phyloP scores from a whole-genome alignment of 306 rosid genomes.

The Abrus pulchellus region DNA sequence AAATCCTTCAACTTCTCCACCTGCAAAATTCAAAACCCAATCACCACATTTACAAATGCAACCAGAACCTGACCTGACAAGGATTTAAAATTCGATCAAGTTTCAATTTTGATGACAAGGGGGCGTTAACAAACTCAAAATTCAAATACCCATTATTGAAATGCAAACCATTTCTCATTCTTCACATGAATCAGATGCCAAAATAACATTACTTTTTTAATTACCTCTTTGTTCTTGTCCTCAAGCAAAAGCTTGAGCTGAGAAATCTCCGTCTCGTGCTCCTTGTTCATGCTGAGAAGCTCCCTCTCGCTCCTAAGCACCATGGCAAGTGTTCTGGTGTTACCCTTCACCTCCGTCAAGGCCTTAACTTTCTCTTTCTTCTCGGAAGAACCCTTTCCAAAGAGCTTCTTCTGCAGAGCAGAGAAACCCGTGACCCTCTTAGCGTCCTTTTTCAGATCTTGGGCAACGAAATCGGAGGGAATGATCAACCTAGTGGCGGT shows the following conservation, averaged over 20 bases:
- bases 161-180: not conserved
- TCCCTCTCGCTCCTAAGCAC: constrained; percentile 95
- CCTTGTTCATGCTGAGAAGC: constrained; percentile 77
- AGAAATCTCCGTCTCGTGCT: constrained; percentile 67
- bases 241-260: constrained; percentile 69
- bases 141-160: not conserved
- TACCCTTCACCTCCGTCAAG: constrained; percentile 88
- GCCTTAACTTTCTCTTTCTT: constrained; percentile 78
- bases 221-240: constrained; percentile 81
- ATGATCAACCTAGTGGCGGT: constrained; percentile 55
- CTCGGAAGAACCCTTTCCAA: constrained; percentile 66
- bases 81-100: not conserved
- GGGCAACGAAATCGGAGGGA: constrained; percentile 71
- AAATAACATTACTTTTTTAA: not conserved
- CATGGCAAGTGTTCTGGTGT: constrained; percentile 93
- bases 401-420: constrained; percentile 75
- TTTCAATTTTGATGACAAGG: not conserved
- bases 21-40: constrained; percentile 53
- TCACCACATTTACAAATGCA: not conserved
- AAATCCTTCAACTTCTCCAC: constrained; percentile 94
- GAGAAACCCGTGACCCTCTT: constrained; percentile 68
- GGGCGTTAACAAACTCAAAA: not conserved
- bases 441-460: constrained; percentile 77
- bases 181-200: not conserved
- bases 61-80: not conserved